Evolutionary conservation across 768 basidiomycete species (phyloP), one percentile per base, ranked within the genome.

Genomic region (Russula sp.): DNA sequence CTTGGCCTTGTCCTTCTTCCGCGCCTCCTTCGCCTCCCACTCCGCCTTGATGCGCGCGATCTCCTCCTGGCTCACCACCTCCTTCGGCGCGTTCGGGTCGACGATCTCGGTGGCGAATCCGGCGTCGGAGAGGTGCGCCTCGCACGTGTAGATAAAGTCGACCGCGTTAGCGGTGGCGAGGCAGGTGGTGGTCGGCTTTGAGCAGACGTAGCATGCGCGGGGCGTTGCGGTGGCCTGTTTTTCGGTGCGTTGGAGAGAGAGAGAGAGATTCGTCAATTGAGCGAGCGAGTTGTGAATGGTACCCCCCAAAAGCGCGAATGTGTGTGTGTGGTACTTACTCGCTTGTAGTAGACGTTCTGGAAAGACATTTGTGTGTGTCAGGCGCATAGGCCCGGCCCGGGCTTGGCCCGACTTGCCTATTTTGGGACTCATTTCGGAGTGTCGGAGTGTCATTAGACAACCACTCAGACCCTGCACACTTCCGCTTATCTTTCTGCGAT

Each of bases 121-220:
- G 32, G 77, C 75, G 72, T 98, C 94, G 6, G 78, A 76, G 59
- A 97, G 82, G 75, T 98, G 95, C n/a, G 75, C 73, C 1, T 84
- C 80, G 71, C 95, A 98, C 0, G 84, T 81, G 73, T 96, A 97
- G 37, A 98, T 60, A 72, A 94, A 97, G 74, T 97, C 95, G 11
- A 82, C 77, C 9, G 88, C 86, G 70, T 90, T 85, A 65, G 87
- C 76, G 3, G 93, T 96, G 22, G 93, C 89, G 22, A 97, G 84
- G 35, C 95, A 94, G 13, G 83, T 89, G 20, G 82, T 84, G 0
- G 93, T 92, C 8, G 89, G 89, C 70, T 87, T 85, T 73, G 80
- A 82, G 77, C 94, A 92, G 54, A 89, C 76, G 73, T 79, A 91
- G 70, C 91, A 97, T 18, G 88, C 80, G 73, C 84, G 87, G 8